Percentiles rank a stretch among this genome's conserved stretches.
These are phyloP conservation scores for Penicillium arizonense DNA, from an alignment of 495 filamentous ascomycete genomes.

Conservation along the genomic window DNA sequence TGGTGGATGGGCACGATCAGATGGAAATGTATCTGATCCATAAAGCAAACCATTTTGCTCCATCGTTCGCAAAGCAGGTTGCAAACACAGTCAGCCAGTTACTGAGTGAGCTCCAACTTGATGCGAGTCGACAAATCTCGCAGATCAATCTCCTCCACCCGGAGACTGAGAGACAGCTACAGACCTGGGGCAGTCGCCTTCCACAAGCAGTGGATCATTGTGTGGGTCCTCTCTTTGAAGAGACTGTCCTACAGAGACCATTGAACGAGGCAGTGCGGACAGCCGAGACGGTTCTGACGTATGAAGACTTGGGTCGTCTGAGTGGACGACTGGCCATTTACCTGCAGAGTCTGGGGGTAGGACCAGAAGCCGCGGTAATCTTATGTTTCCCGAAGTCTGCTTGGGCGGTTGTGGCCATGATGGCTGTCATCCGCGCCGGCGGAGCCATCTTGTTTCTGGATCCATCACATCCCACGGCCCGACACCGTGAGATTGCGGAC, in stretches of 20 bases:
- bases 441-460: constrained; percentile 49
- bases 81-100: neutral
- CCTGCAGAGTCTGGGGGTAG: constrained; percentile 14
- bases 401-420: constrained; percentile 36
- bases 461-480: constrained; percentile 41
- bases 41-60: neutral
- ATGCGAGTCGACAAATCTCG: neutral
- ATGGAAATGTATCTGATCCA: neutral
- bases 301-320: neutral
- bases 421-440: constrained; percentile 48
- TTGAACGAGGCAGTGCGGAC: neutral
- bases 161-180: neutral
- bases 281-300: neutral
- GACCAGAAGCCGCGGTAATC: constrained; percentile 15
- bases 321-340: constrained; percentile 23
- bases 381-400: constrained; percentile 42
- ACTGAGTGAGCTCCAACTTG: neutral
- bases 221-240: neutral
- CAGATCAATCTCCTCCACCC: neutral
- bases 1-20: neutral
- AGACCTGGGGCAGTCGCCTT: neutral
- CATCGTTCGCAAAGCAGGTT: neutral
- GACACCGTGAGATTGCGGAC: constrained; percentile 46
- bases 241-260: neutral
- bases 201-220: neutral